Conservation (phyloP, 2,329 filamentous ascomycete species). For the Aspergillus pseudonomiae region DNA sequence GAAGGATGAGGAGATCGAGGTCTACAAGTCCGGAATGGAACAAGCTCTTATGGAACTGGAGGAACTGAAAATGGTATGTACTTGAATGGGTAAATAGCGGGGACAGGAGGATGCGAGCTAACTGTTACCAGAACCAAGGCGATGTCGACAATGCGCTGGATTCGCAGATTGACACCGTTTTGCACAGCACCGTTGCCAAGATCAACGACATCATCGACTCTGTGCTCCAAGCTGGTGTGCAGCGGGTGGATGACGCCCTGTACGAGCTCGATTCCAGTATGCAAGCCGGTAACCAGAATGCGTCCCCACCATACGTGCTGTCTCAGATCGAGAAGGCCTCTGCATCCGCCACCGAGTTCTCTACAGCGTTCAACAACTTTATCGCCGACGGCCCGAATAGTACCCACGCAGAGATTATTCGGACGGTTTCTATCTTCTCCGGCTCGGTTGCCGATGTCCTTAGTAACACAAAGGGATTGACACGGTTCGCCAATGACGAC, state of each 20-base stretch:
- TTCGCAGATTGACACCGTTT: conserved; percentile 85
- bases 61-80: conserved; percentile 68
- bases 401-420: conserved; percentile 87
- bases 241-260: conserved; percentile 91
- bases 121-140: conserved; percentile 59
- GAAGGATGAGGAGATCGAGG: conserved; percentile 96
- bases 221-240: conserved; percentile 87
- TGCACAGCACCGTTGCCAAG: conserved; percentile 84
- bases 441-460: conserved; percentile 91
- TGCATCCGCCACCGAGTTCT: conserved; percentile 92
- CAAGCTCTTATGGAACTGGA: conserved; percentile 91
- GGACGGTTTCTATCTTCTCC: conserved; percentile 85
- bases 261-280: conserved; percentile 97
- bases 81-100: background rate
- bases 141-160: conserved; percentile 81
- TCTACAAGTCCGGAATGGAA: conserved; percentile 98
- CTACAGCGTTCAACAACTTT: conserved; percentile 97
- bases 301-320: conserved; percentile 88
- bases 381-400: conserved; percentile 95
- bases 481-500: conserved; percentile 89
- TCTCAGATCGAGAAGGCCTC: conserved; percentile 98
- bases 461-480: conserved; percentile 94
- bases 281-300: conserved; percentile 98
- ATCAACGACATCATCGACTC: conserved; percentile 98
- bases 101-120: background rate